phyloP scores from a whole-genome alignment of 202 grass and related monocot genomes.

The Schoenoplectus tabernaemontani region DNA sequence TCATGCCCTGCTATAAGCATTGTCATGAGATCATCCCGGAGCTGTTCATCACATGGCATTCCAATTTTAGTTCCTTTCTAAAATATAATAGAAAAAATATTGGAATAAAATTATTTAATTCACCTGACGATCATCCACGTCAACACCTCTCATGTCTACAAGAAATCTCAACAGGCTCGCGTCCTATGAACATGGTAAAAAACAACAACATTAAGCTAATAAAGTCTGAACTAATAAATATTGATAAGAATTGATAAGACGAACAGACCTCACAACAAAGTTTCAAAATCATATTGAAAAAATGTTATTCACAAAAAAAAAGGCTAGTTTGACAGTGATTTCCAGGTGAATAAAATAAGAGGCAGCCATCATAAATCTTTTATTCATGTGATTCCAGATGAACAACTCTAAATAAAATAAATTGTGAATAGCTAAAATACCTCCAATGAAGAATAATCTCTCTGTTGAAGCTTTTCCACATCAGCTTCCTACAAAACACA shows the following conservation, averaged over 20 bases:
- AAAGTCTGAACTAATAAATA: background rate
- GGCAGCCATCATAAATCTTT: background rate
- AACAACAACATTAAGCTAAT: background rate
- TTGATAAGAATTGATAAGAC: background rate
- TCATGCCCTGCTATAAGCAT: slow-evolving; percentile 99
- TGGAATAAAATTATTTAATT: background rate
- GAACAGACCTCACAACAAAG: background rate
- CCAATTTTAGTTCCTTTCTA: background rate
- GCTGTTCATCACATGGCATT: slow-evolving; percentile 28
- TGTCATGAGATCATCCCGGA: slow-evolving; percentile 97
- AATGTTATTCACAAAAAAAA: background rate
- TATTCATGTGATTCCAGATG: background rate
- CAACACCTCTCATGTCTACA: slow-evolving; percentile 91
- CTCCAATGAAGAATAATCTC: slow-evolving; percentile 93
- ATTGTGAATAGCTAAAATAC: slow-evolving; percentile 28
- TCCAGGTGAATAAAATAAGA: background rate
- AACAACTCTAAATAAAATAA: slow-evolving; percentile 16
- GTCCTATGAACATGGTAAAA: slow-evolving; percentile 50
- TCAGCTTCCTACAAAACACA: slow-evolving; percentile 60
- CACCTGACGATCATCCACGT: slow-evolving; percentile 94
- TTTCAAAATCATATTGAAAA: background rate
- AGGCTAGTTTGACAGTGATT: background rate
- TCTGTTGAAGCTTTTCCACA: slow-evolving; percentile 96
- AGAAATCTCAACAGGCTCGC: slow-evolving; percentile 86
- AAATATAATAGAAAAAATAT: background rate